A percentile compares a stretch with the other conserved stretches of the same genome.
Conservation (phyloP, 2,329 filamentous ascomycete genomes). For the Kalmusia sp. region DNA sequence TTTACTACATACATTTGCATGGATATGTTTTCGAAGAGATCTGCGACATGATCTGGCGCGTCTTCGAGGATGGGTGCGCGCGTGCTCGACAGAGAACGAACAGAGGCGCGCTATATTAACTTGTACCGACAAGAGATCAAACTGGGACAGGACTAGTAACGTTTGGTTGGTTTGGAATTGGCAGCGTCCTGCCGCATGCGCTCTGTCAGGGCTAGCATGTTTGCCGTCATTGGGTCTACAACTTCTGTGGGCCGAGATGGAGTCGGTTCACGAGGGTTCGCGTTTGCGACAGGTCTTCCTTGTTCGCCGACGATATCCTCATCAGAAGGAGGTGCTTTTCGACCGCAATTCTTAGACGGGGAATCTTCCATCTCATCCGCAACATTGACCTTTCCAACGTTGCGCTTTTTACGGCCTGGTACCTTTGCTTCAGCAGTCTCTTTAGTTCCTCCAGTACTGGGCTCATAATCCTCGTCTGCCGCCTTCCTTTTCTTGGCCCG, state of each 20-base stretch:
- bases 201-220: slow-evolving; percentile 5
- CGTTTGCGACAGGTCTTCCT: too few relatives aligned
- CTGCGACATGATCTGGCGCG: too few relatives aligned
- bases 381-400: background rate
- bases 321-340: background rate
- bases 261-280: background rate
- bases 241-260: background rate
- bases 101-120: too few relatives aligned
- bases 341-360: slow-evolving; percentile 22
- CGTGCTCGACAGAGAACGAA: too few relatives aligned
- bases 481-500: slow-evolving; percentile 23
- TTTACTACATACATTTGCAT: too few relatives aligned
- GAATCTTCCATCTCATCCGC: slow-evolving; percentile 10
- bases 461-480: slow-evolving; percentile 7
- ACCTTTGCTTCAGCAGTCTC: slow-evolving; percentile 12
- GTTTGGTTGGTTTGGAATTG: too few relatives aligned
- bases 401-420: slow-evolving; percentile 22
- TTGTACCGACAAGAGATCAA: too few relatives aligned
- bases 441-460: slow-evolving; percentile 16
- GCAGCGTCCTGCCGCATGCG: background rate
- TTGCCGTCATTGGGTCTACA: background rate
- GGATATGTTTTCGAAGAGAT: too few relatives aligned
- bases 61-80: too few relatives aligned
- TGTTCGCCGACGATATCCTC: too few relatives aligned
- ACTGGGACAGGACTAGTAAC: too few relatives aligned